phyloP scores from a whole-genome alignment of 352 stramenopile genomes.

The Phytophthora sp. region DNA sequence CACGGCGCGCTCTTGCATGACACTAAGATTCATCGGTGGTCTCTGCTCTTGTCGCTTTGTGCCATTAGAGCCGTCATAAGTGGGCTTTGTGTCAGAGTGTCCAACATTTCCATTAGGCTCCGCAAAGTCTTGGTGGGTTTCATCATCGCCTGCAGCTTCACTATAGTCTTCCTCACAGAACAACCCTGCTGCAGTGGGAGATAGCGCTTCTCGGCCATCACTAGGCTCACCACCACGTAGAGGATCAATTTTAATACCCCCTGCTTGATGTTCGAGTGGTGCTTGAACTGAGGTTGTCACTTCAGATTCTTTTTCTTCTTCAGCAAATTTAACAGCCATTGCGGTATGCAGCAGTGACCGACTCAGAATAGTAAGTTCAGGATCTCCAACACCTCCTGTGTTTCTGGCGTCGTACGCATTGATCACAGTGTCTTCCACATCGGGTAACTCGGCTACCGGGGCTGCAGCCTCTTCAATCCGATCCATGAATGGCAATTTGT shows the following conservation, averaged over 20 bases:
- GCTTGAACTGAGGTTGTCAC: background rate
- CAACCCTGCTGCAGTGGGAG: slow-evolving; percentile 52
- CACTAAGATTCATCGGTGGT: slow-evolving; percentile 24
- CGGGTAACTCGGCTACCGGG: slow-evolving; percentile 24
- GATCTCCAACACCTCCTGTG: slow-evolving; percentile 31
- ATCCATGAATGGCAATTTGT: slow-evolving; percentile 45
- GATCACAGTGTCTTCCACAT: slow-evolving; percentile 43
- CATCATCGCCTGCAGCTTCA: slow-evolving; percentile 34
- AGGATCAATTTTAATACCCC: background rate
- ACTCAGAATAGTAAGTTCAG: slow-evolving; percentile 52
- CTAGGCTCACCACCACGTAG: slow-evolving; percentile 4
- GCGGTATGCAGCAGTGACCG: slow-evolving; percentile 63
- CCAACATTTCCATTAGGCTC: slow-evolving; percentile 10
- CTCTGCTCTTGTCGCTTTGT: background rate
- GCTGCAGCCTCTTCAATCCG: slow-evolving; percentile 34
- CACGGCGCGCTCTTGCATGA: slow-evolving; percentile 75
- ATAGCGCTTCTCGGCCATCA: slow-evolving; percentile 33
- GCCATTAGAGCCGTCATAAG: no score
- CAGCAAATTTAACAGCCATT: slow-evolving; percentile 39
- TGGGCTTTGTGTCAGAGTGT: background rate
- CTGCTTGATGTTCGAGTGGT: slow-evolving; percentile 6
- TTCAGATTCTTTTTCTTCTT: slow-evolving; percentile 22
- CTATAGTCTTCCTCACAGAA: slow-evolving; percentile 77
- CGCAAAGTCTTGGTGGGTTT: background rate
- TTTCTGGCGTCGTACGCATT: slow-evolving; percentile 40